Conservation (phyloP, 2,329 filamentous ascomycete species). For the Chlorencoelia australis region DNA sequence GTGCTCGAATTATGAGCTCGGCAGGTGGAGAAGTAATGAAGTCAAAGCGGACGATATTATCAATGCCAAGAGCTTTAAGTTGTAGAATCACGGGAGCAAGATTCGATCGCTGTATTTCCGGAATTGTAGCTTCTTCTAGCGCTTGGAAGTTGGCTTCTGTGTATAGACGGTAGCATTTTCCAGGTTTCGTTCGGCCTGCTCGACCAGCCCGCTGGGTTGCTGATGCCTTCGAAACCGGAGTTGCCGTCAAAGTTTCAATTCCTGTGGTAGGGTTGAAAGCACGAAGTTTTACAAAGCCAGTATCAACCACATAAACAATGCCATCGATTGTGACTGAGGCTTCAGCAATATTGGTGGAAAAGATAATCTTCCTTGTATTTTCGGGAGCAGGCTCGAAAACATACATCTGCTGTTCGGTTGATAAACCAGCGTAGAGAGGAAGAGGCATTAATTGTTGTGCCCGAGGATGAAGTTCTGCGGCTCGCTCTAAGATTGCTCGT, state of each 20-base stretch:
- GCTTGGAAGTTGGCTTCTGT: slow-evolving; percentile 61
- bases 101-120: slow-evolving; percentile 88
- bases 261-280: slow-evolving; percentile 76
- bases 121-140: slow-evolving; percentile 64
- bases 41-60: slow-evolving; percentile 85
- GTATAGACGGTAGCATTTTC: slow-evolving; percentile 91
- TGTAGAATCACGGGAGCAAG: slow-evolving; percentile 81
- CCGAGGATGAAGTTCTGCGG: slow-evolving; percentile 49
- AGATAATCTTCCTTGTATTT: slow-evolving; percentile 80
- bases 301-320: slow-evolving; percentile 84
- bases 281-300: slow-evolving; percentile 81
- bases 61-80: slow-evolving; percentile 88
- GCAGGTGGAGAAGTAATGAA: slow-evolving; percentile 81
- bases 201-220: slow-evolving; percentile 86
- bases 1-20: slow-evolving; percentile 71
- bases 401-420: slow-evolving; percentile 88
- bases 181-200: slow-evolving; percentile 78
- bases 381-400: slow-evolving; percentile 79
- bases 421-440: slow-evolving; percentile 80
- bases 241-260: slow-evolving; percentile 77
- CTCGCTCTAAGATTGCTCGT: slow-evolving; percentile 67
- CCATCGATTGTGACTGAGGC: slow-evolving; percentile 91
- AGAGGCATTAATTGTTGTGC: slow-evolving; percentile 55
- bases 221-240: slow-evolving; percentile 79
- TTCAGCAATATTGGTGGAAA: slow-evolving; percentile 93